Evolutionary conservation across 441 rosid genomes (phyloP).

Genomic region (Arabidopsis hybrid): DNA sequence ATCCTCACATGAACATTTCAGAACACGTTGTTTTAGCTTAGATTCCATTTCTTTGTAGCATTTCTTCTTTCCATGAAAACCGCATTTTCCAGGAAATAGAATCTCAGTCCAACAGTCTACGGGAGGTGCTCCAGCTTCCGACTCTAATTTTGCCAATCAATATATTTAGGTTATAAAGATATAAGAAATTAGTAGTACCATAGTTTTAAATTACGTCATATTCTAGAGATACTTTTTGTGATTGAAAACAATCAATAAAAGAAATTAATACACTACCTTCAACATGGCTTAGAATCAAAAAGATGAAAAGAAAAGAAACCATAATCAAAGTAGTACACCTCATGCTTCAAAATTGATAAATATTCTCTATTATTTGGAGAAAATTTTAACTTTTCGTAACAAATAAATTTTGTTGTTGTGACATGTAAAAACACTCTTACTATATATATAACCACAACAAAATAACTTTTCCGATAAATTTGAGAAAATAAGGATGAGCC

Average conservation of each 20-base stretch:
- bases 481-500: background rate
- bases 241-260: background rate
- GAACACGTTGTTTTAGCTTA: background rate
- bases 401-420: background rate
- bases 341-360: background rate
- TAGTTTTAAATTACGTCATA: background rate
- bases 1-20: background rate
- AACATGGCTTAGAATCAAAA: background rate
- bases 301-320: background rate
- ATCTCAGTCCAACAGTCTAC: background rate
- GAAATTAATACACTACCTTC: background rate
- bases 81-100: background rate
- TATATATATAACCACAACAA: background rate
- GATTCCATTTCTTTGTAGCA: background rate
- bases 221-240: background rate
- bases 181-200: background rate
- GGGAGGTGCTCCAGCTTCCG: constrained; percentile 3
- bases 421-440: background rate
- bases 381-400: background rate
- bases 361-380: background rate
- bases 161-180: background rate
- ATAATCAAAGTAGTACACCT: background rate
- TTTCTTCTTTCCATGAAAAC: background rate
- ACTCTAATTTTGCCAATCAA: background rate
- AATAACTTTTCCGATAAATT: background rate